Evolutionary conservation across 2,329 filamentous ascomycete genomes (phyloP).

Genomic region (Domatiomyces globalis): DNA sequence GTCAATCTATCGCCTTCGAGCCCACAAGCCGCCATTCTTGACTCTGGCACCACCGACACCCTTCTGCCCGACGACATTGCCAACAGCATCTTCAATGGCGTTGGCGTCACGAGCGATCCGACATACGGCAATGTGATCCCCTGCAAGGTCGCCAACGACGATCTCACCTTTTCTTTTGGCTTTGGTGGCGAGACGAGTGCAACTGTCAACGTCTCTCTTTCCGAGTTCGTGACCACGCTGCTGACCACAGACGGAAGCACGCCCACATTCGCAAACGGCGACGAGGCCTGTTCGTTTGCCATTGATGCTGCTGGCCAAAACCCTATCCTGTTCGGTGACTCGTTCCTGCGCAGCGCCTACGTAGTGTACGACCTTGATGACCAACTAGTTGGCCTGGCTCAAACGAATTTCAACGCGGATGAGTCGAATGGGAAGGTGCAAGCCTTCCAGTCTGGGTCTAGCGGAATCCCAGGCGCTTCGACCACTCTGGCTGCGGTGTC

Average conservation of each 20-base stretch:
- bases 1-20: slow-evolving; percentile 25
- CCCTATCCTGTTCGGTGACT: slow-evolving; percentile 55
- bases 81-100: slow-evolving; percentile 39
- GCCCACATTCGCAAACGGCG: slow-evolving; percentile 41
- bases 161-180: slow-evolving; percentile 32
- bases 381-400: slow-evolving; percentile 56
- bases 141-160: slow-evolving; percentile 32
- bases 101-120: slow-evolving; percentile 37
- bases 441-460: slow-evolving; percentile 6
- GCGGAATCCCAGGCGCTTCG: slow-evolving; percentile 10
- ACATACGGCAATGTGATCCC: slow-evolving; percentile 24
- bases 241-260: slow-evolving; percentile 32
- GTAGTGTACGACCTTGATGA: slow-evolving; percentile 61
- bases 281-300: slow-evolving; percentile 51
- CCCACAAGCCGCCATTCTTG: slow-evolving; percentile 47
- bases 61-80: slow-evolving; percentile 53
- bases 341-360: slow-evolving; percentile 61
- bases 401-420: slow-evolving; percentile 34
- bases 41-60: slow-evolving; percentile 60
- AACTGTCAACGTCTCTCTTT: slow-evolving; percentile 23
- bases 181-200: slow-evolving; percentile 35
- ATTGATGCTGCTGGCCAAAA: slow-evolving; percentile 44
- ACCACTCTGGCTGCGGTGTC: slow-evolving; percentile 13
- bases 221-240: slow-evolving; percentile 48
- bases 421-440: slow-evolving; percentile 6